Evolutionary conservation across 2,329 filamentous ascomycete species (phyloP), one percentile per base, ranked within the genome.

Genomic region (Ramularia collo-cygni): DNA sequence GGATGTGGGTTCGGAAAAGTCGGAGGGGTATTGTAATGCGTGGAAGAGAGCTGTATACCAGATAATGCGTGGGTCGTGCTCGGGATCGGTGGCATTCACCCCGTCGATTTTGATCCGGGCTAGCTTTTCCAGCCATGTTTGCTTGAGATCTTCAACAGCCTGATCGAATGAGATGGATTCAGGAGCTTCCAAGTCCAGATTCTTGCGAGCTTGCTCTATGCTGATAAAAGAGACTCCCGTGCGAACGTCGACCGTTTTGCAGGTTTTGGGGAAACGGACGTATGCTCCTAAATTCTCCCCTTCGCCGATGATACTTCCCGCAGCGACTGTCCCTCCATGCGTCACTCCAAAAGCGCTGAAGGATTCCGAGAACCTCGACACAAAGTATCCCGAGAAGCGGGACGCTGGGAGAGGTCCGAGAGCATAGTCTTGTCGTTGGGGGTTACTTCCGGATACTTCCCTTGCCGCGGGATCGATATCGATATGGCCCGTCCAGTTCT

Each of bases 41-140:
- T 71, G 68, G 32, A 69, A 71, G 0, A 72, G 53, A 4, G 62
- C 63, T 0, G 68, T 70, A 41, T 71, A 71, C 52, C 63, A 71
- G 30, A 71, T 65, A 1, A 61, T 66, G 4, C 61, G 62, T n/a
- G 62, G 67, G 34, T 70, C 65, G 29, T 70, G 61, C 5, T 64
- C 59, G 0, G 47, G 17, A 17, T 65, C 60, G 0, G 68, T 70
- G 3, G 57, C 39, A 38, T 70, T 70, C 27, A 63, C 56, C 4
- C 69, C 67, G 27, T 66, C 59, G 17, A 71, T 68, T 1, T 51
- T 62, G 5, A 72, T 56, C 2, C 67, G 55, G 2, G 60, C 65
- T 0, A 72, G 50, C 47, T 69, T 71, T 15, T 70, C 67, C 2
- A 69, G 51, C 69, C 69, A 72, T 0, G 62, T 55, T 1, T 55